Evolutionary conservation across 306 rosid genomes (phyloP).

Genomic region (Senna siamea): DNA sequence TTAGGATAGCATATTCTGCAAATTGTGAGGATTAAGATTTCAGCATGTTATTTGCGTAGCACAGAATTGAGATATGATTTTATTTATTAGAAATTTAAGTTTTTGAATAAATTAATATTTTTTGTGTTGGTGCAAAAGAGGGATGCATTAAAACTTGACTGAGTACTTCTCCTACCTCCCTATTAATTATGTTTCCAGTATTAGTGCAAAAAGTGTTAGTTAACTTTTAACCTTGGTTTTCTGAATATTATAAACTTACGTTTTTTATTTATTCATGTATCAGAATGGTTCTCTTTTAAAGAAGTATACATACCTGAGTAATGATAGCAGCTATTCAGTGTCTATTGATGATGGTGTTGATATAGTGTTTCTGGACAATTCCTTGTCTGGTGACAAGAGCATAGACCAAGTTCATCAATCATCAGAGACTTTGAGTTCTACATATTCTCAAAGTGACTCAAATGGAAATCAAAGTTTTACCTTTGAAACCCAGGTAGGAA

Average conservation of each 20-base stretch:
- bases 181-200: background rate
- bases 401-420: slow-evolving; percentile 48
- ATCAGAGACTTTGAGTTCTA: slow-evolving; percentile 43
- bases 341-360: slow-evolving; percentile 85
- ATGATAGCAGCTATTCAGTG: slow-evolving; percentile 90
- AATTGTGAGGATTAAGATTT: background rate
- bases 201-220: background rate
- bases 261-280: slow-evolving; percentile 32
- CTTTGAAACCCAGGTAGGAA: slow-evolving; percentile 88
- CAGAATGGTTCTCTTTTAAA: slow-evolving; percentile 90
- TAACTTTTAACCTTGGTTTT: background rate
- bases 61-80: background rate
- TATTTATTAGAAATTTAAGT: background rate
- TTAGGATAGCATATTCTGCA: background rate
- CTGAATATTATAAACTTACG: slow-evolving; percentile 27
- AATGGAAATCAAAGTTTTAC: slow-evolving; percentile 75
- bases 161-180: background rate
- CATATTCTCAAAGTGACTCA: slow-evolving; percentile 52
- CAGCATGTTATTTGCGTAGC: background rate
- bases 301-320: slow-evolving; percentile 76
- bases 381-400: slow-evolving; percentile 53
- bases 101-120: background rate
- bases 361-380: slow-evolving; percentile 55
- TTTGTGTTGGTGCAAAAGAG: background rate
- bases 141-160: background rate